phyloP scores from a whole-genome alignment of 371 early-diverging fungal genomes.

The Lichtheimia hyalospora region DNA sequence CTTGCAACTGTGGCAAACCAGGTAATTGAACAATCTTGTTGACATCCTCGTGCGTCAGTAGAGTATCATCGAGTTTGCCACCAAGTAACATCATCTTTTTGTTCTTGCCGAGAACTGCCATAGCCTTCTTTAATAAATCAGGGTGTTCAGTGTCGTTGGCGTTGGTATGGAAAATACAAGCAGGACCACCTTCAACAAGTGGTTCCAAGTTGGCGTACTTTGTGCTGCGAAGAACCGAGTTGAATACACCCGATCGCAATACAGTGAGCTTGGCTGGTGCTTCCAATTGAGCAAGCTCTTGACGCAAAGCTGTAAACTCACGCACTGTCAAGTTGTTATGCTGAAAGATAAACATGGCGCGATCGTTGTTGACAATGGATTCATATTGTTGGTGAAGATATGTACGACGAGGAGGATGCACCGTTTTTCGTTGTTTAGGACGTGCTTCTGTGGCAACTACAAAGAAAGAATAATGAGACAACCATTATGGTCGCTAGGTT shows the following conservation, averaged over 20 bases:
- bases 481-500: background rate
- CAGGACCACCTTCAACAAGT: conserved; percentile 52
- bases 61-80: conserved; percentile 58
- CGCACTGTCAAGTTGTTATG: conserved; percentile 69
- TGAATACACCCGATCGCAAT: conserved; percentile 55
- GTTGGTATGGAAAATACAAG: conserved; percentile 56
- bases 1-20: conserved; percentile 49
- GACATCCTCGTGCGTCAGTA: conserved; percentile 56
- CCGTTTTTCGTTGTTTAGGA: conserved; percentile 12
- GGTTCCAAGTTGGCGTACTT: conserved; percentile 60
- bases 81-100: conserved; percentile 64
- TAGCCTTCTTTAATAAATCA: conserved; percentile 44
- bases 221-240: conserved; percentile 53
- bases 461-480: background rate
- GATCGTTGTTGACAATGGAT: conserved; percentile 49
- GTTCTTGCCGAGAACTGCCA: conserved; percentile 55
- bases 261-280: conserved; percentile 44
- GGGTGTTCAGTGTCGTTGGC: conserved; percentile 36
- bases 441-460: conserved; percentile 36
- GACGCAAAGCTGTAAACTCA: conserved; percentile 58
- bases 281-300: conserved; percentile 39
- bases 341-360: conserved; percentile 62
- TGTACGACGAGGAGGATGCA: conserved; percentile 47
- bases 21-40: conserved; percentile 59
- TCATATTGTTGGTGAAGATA: conserved; percentile 57